phyloP scores from a whole-genome alignment of 345 rosid genomes.

The Salix dunnii region DNA sequence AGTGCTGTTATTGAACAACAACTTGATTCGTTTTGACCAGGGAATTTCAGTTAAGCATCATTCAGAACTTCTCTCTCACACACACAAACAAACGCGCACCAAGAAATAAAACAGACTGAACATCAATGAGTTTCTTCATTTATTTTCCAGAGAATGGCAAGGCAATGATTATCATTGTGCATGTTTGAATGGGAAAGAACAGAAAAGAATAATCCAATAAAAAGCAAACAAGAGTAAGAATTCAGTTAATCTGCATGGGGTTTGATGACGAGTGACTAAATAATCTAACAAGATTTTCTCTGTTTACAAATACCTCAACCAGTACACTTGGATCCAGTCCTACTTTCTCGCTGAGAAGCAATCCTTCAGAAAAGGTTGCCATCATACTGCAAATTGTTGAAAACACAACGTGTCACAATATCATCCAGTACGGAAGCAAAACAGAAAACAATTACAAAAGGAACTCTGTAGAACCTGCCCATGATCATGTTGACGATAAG shows the following conservation, averaged over 20 bases:
- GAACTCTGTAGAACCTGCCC: constrained; percentile 64
- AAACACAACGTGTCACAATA: constrained; percentile 8
- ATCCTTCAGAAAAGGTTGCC: constrained; percentile 89
- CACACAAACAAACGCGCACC: too few species aligned
- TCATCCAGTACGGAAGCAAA: constrained; percentile 3
- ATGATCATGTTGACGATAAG: constrained; percentile 96
- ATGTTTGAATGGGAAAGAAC: too few species aligned
- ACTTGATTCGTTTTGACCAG: too few species aligned
- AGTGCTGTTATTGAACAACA: too few species aligned
- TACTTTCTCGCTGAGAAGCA: constrained; percentile 78
- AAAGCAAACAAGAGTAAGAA: not conserved
- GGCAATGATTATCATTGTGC: too few species aligned
- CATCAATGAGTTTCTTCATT: too few species aligned
- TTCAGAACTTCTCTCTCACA: too few species aligned
- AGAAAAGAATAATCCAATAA: not conserved
- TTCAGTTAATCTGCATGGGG: not conserved
- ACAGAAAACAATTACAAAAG: not conserved
- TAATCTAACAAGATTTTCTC: not conserved
- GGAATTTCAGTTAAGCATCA: too few species aligned
- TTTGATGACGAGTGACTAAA: not conserved
- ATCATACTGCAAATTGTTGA: constrained; percentile 65
- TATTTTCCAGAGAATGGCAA: too few species aligned
- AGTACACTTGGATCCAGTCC: constrained; percentile 78
- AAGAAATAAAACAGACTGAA: too few species aligned
- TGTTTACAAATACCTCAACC: constrained; percentile 55